Evolutionary conservation across 306 rosid genomes (phyloP), one percentile per base, ranked within the genome.

Genomic region (Boehmeria nivea): DNA sequence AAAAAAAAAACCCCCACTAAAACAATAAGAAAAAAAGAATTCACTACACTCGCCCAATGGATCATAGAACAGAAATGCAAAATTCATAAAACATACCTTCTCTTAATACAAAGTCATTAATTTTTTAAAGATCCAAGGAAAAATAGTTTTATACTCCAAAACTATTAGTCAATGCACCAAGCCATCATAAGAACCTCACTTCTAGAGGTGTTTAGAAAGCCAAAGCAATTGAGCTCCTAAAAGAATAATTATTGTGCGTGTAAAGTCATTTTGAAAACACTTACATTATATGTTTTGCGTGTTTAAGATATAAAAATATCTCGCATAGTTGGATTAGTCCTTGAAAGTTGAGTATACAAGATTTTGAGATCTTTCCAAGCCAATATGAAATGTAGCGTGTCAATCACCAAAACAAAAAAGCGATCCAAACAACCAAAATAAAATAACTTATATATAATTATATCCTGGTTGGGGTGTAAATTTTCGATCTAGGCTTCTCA

Each of bases 161-260:
- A 51, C 61, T 60, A 57, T 9, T 48, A 43, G 69, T 61, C 78
- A 72, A 66, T 66, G 65, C 44, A 39, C 6, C 38, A 39, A 17
- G 67, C 68, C 59, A 45, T 43, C 45, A 69, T 56, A 11, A 14
- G 45, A 33, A 24, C 40, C 52, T 56, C 51, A 14, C 54, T 51
- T 51, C 51, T 54, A 16, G 48, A 54, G 43, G 31, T 9, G 34
- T 39, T 60, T 53, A 33, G 23, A 53, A 54, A 42, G 3, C 44
- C 57, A 65, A 36, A 54, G 21, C 24, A 45, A 40, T 45, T 57
- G 64, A 52, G 59, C 59, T 54, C 17, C 34, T 12, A 51, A 18
- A 22, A 18, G 19, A 22, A 40, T n/a, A n/a, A n/a, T n/a, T n/a
- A n/a, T n/a, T n/a, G n/a, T n/a, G n/a, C n/a, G n/a, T n/a, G n/a